Base-by-base conservation (phyloP, 1,284 basidiomycete genomes). In the Papiliotrema terrestris region DNA sequence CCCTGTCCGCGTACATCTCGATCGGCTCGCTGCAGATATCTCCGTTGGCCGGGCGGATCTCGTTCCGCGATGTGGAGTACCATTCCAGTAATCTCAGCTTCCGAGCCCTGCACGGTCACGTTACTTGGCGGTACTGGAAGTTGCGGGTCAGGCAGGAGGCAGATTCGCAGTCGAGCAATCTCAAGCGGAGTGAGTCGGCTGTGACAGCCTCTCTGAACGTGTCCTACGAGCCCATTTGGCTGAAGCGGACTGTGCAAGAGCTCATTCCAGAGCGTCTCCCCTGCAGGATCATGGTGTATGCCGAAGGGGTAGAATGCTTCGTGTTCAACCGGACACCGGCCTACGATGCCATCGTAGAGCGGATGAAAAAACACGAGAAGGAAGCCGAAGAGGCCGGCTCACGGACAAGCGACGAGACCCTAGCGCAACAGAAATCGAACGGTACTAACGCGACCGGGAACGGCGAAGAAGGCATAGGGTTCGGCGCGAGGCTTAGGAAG, bases 51-150 rank as follows among this genome's bases (percentile, higher is more conserved):
- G 93, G 93, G 17, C 80, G 91, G 60, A 85, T 97, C 52, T 81
- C 91, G 15, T 81, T 95, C 66, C 89, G 89, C 75, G 88, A 95
- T 69, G 74, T 94, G 23, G 80, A 83, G 29, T 96, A 95, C 71
- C 85, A 94, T 73, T 92, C 90, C 1, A 88, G 89, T 67, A 95
- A 93, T 74, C 87, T 94, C 72, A 89, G 88, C 9, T 80, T 93
- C 45, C 84, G 84, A 57, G 82, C 91, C 48, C 83, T 91, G 50
- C 89, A 90, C 72, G 87, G 86, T 2, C 85, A 91, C 68, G 74
- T 96, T 49, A 87, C 87, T 61, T 96, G 92, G 89, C 81, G 89
- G 58, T 96, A 93, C 73, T 97, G 93, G 93, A 83, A 91, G 52
- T 84, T 90, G 62, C 56, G 81, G 70, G 67, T 89, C 81, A 79